Evolutionary conservation across 2,329 filamentous ascomycete genomes (phyloP).

Genomic region (Rhytidhysteron rufulum): DNA sequence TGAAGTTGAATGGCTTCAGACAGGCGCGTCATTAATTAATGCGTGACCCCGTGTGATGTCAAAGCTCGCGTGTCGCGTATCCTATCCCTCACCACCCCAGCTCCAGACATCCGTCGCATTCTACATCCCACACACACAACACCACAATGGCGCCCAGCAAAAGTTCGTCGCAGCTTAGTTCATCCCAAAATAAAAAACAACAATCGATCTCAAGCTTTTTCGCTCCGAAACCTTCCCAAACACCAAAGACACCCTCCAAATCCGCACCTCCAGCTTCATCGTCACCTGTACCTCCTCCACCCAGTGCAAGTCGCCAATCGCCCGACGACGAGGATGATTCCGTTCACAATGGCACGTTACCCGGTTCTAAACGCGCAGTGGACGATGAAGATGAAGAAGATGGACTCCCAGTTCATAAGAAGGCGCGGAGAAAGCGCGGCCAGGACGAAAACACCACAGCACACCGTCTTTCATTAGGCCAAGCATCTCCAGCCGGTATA

Average conservation of each 20-base stretch:
- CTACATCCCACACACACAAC: too few species aligned
- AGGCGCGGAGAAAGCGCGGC: constrained; percentile 19
- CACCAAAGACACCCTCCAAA: constrained; percentile 22
- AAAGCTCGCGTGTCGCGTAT: constrained; percentile 9
- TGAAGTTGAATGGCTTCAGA: too few species aligned
- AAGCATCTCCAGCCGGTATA: constrained; percentile 17
- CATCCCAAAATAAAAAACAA: constrained; percentile 61
- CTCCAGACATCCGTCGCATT: neutral
- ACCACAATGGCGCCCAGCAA: constrained; percentile 36
- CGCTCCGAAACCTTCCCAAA: constrained; percentile 42
- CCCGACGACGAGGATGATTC: constrained; percentile 8
- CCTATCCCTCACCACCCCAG: neutral
- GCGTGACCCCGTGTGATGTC: constrained; percentile 11
- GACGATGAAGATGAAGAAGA: constrained; percentile 31
- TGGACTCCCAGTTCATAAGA: constrained; percentile 35
- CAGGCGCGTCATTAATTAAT: too few species aligned
- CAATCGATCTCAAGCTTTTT: constrained; percentile 86
- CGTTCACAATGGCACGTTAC: constrained; percentile 5
- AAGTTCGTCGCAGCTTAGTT: constrained; percentile 24
- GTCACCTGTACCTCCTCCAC: too few species aligned
- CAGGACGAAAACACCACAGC: constrained; percentile 12
- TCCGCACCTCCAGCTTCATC: constrained; percentile 2
- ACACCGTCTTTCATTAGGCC: constrained; percentile 18
- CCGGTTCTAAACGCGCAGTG: constrained; percentile 34
- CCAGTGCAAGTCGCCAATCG: constrained; percentile 2